Base-by-base conservation (phyloP, 78 protist genomes). In the Cavenderia fasciculata region DNA sequence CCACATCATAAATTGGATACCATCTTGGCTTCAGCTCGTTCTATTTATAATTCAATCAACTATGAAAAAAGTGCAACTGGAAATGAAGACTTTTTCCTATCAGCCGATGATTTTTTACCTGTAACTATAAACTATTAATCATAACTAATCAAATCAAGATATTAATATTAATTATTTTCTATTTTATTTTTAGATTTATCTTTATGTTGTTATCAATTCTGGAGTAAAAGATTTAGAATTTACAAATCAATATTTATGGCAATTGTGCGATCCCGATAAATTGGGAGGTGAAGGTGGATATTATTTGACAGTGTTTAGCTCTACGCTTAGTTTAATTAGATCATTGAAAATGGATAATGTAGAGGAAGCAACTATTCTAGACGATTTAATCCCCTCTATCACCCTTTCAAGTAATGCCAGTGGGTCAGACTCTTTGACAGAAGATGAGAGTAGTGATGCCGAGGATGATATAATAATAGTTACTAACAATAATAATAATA, bases 261-360 rank as follows among this genome's bases (percentile, higher is more conserved):
- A 82, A 68, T 59, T 82, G 11, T 68, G 77, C 14, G 90, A 82
- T 57, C 78, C 90, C 19, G 90, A 82, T 27, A 34, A 70, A 44
- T 69, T 82, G 40, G 61, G 79, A 41, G 90, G 90, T 56, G 90
- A 82, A 57, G 90, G 90, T 44, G 90, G 78, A 54, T 82, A 82
- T 18, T 82, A 82, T 82, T 29, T 82, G n/a, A 82, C 90, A 31
- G 90, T 82, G 23, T 82, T 82, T 38, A 68, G 78, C 43, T 82
- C 90, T n/a, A 68, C 61, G 54, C 68, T 82, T 31, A 56, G 71
- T 68, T 57, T 82, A 33, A 33, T 82, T 29, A 49, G 54, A 33
- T 82, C 90, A 11, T 49, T 82, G 40, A 82, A 82, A 43, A 52
- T 82, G 74, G 90, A 82, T 1, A 68, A 68, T 68, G 18, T 82